phyloP scores from a whole-genome alignment of 441 rosid genomes.

The Croton laevigatus region DNA sequence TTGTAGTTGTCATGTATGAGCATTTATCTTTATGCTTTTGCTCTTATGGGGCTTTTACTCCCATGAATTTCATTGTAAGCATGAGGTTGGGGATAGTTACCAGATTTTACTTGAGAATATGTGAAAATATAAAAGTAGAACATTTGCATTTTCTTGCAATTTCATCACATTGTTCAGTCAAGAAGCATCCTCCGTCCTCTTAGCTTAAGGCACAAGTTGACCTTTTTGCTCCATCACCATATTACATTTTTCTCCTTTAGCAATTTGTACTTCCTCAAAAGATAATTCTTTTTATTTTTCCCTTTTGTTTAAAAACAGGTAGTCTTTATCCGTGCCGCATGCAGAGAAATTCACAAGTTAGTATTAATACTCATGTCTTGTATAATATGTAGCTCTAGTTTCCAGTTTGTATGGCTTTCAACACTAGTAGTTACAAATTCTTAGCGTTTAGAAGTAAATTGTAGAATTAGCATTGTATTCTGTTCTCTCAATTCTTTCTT shows the following conservation, averaged over 20 bases:
- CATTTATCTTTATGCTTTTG: neutral
- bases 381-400: conserved; percentile 27
- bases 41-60: neutral
- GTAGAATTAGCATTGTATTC: conserved; percentile 8
- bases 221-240: neutral
- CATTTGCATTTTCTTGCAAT: neutral
- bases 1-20: neutral
- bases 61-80: neutral
- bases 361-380: conserved; percentile 19
- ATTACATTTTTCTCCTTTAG: neutral
- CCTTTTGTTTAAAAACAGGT: conserved; percentile 22
- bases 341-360: conserved; percentile 16
- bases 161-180: neutral
- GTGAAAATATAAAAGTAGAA: neutral
- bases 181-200: neutral
- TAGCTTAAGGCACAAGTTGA: neutral
- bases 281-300: neutral
- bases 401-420: conserved; percentile 21
- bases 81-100: neutral
- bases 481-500: neutral
- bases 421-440: conserved; percentile 10
- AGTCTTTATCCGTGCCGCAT: conserved; percentile 7
- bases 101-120: neutral
- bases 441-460: conserved; percentile 11
- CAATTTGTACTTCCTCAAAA: neutral